These are phyloP conservation scores for Phaseolus coccineus DNA, from an alignment of 331 rosid genomes.

Conservation along the genomic window DNA sequence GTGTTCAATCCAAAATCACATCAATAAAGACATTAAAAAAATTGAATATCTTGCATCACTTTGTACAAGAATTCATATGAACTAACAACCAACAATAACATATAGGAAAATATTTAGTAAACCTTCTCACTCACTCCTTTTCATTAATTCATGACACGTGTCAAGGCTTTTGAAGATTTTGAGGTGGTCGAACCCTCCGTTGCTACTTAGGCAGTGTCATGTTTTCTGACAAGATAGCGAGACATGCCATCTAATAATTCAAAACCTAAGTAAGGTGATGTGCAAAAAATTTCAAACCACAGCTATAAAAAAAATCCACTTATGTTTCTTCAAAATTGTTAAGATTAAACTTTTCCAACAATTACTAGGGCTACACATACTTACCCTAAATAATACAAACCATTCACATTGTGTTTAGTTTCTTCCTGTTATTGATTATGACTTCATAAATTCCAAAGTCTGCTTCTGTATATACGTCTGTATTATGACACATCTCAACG, in stretches of 20 bases:
- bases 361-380: neutral
- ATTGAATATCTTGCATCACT: slow-evolving; percentile 5
- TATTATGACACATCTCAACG: no score
- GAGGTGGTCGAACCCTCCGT: neutral
- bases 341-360: neutral
- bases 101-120: neutral
- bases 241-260: neutral
- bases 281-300: neutral
- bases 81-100: neutral
- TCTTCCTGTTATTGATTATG: neutral
- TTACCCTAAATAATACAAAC: neutral
- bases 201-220: neutral
- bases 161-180: slow-evolving; percentile 5
- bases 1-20: slow-evolving; percentile 31
- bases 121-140: neutral
- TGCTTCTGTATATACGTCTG: no score
- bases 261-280: neutral
- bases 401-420: neutral
- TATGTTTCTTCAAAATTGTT: neutral
- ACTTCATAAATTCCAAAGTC: neutral
- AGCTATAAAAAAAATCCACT: neutral
- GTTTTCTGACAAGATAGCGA: slow-evolving; percentile 21
- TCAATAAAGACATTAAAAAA: neutral
- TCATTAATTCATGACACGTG: neutral
- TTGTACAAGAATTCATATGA: slow-evolving; percentile 8